Percentiles rank a stretch among this genome's conserved stretches.
Conservation (phyloP, 1,139 yeast genomes). For the Lodderomyces margitis region DNA sequence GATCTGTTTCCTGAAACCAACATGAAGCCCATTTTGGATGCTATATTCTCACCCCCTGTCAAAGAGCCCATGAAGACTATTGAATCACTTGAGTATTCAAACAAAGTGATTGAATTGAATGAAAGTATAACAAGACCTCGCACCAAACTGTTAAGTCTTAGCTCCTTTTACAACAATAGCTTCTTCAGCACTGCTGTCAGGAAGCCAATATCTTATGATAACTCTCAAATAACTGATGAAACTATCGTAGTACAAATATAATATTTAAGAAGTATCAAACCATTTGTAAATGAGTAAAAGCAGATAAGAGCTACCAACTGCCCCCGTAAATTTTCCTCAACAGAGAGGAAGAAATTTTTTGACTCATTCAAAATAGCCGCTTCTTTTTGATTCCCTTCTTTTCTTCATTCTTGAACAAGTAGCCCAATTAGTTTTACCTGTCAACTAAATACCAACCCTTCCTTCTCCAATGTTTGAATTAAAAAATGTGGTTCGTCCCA, state of each 20-base stretch:
- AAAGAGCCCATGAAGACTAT: conserved; percentile 11
- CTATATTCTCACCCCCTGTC: conserved; percentile 10
- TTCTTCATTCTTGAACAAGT: background rate
- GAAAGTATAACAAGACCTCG: background rate
- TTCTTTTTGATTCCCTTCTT: background rate
- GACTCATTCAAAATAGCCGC: background rate
- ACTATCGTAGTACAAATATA: background rate
- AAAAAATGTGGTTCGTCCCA: conserved; percentile 71
- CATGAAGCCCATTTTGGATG: conserved; percentile 1
- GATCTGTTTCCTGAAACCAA: conserved; percentile 2
- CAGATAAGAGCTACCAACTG: background rate
- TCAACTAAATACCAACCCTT: background rate
- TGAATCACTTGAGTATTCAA: conserved; percentile 8
- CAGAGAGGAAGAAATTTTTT: background rate
- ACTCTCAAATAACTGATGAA: conserved; percentile 14
- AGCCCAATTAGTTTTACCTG: background rate
- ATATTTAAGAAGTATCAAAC: background rate
- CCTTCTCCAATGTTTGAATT: conserved; percentile 46
- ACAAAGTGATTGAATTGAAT: background rate
- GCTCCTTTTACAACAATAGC: conserved; percentile 12
- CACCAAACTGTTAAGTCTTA: background rate
- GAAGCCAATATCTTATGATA: conserved; percentile 12
- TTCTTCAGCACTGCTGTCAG: conserved; percentile 13
- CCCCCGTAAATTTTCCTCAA: background rate
- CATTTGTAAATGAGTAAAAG: too few species aligned